phyloP scores from a whole-genome alignment of 805 yeast species.

The Saccharomycopsis malanga region DNA sequence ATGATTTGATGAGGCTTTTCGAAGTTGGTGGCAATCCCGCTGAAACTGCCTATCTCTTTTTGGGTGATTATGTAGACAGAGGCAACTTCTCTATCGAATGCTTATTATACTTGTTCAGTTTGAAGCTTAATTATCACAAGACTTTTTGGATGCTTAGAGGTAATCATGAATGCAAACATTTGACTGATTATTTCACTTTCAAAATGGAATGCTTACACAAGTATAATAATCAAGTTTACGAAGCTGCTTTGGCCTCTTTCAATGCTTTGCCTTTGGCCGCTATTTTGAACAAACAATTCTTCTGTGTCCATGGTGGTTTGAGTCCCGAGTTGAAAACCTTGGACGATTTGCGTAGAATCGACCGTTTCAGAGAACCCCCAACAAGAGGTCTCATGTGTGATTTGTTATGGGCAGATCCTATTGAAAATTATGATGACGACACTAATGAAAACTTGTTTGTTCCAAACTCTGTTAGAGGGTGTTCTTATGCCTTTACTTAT shows the following conservation, averaged over 20 bases:
- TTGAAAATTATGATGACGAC: constrained; percentile 77
- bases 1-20: constrained; percentile 80
- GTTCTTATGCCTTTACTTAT: constrained; percentile 85
- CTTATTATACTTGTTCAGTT: constrained; percentile 63
- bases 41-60: constrained; percentile 67
- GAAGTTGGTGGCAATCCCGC: constrained; percentile 91
- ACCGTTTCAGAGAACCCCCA: constrained; percentile 90
- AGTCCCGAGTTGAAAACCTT: constrained; percentile 74
- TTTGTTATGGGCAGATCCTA: constrained; percentile 92
- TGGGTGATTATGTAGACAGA: constrained; percentile 94
- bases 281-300: constrained; percentile 85
- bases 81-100: constrained; percentile 88
- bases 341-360: constrained; percentile 58
- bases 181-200: constrained; percentile 91
- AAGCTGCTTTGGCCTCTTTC: constrained; percentile 69
- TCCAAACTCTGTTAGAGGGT: constrained; percentile 76
- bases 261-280: constrained; percentile 89
- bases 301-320: constrained; percentile 95
- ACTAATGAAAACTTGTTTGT: constrained; percentile 41
- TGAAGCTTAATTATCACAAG: constrained; percentile 68
- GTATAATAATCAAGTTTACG: constrained; percentile 58
- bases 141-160: constrained; percentile 83
- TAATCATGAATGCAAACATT: constrained; percentile 89
- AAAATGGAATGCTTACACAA: constrained; percentile 85
- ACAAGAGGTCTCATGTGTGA: constrained; percentile 93